Base-by-base conservation (phyloP, 2,329 filamentous ascomycete genomes). In the Lecanoromycetidae sp. region DNA sequence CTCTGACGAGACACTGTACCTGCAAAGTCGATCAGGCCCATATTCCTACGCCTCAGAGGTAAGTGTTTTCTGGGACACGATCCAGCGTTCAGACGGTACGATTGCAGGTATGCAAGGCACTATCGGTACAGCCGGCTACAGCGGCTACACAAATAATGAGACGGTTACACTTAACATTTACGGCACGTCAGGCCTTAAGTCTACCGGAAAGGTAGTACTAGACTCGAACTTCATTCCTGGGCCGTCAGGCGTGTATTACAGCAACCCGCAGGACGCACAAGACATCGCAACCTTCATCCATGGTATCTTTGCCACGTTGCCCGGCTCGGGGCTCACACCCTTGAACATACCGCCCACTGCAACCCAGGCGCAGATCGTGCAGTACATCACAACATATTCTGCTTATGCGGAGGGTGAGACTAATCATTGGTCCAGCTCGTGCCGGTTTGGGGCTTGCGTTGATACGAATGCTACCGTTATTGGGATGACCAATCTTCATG, bases 81-180 rank as follows among this genome's bases (percentile, higher is more conserved):
- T 72, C 27, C 56, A 62, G 7, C 66, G 70, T 47, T 54, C 57
- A 3, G 66, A 72, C 42, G 69, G 68, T 5, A 59, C 56, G 9
- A 56, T 60, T 3, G 62, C 66, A 3, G 71, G 67, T 0, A 63
- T 74, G 19, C 74, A 77, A 52, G 73, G 72, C 5, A 76, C 72
- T 0, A 69, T 76, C 46, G 70, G 70, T 57, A 67, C 68, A 0
- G 60, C 68, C 0, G 73, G 73, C 2, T 66, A 61, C 33, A 57
- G 59, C 1, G 67, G 61, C 7, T 71, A 58, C 54, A 66, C 49
- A 1, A 55, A 57, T 27, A 63, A 64, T 43, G 63, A 70, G 49
- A 74, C 71, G 50, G 71, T 77, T 43, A 76, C 72, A 0, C 62
- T 77, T 17, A 77, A 77, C 57, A 59, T 77, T 4, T 77, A 77